A percentile compares a stretch with the other conserved stretches of the same genome.
phyloP scores from a whole-genome alignment of 345 rosid species.

The Erysimum cheiranthoides region DNA sequence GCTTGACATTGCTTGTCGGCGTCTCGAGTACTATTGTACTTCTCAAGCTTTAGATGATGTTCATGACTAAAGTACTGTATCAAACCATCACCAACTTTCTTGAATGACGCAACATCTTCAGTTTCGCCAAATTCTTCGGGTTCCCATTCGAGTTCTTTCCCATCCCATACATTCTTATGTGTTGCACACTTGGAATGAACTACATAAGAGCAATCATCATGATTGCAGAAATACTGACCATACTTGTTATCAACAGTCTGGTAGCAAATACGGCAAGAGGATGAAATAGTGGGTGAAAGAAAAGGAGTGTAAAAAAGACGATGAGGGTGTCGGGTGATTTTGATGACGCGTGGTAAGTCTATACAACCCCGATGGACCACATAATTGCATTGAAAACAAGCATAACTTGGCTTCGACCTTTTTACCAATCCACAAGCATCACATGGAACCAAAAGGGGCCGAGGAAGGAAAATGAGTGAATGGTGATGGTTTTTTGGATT shows the following conservation, averaged over 20 bases:
- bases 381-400: neutral
- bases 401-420: neutral
- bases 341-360: neutral
- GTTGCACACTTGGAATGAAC: neutral
- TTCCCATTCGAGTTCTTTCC: neutral
- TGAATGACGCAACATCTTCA: neutral
- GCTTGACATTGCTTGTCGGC: neutral
- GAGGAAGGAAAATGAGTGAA: conserved; percentile 4
- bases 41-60: conserved; percentile 3
- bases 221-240: neutral
- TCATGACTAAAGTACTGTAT: neutral
- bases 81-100: neutral
- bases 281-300: neutral
- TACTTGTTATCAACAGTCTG: neutral
- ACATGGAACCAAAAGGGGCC: neutral
- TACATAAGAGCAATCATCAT: neutral
- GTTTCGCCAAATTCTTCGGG: neutral
- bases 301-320: conserved; percentile 12
- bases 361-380: neutral
- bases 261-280: neutral
- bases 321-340: conserved; percentile 5
- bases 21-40: neutral
- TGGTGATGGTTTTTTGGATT: conserved; percentile 21
- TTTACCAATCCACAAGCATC: conserved; percentile 1
- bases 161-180: neutral